Percentiles rank a stretch among this genome's conserved stretches.
Conservation (phyloP, 306 rosid genomes). For the Luffa aegyptiaca region DNA sequence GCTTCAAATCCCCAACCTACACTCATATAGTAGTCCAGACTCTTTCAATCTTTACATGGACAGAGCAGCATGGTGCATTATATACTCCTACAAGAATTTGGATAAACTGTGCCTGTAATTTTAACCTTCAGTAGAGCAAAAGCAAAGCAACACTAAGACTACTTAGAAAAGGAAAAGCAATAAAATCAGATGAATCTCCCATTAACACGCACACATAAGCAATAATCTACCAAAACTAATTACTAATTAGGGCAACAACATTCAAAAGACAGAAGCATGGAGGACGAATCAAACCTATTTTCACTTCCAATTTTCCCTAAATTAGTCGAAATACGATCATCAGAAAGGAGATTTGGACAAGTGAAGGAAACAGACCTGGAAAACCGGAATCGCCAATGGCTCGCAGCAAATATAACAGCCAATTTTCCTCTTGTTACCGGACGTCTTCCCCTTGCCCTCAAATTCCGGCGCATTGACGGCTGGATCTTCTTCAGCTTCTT, state of each 20-base stretch:
- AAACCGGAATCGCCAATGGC: slow-evolving; percentile 46
- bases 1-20: no score
- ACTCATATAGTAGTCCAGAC: background rate
- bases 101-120: no score
- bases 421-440: background rate
- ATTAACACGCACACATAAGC: no score
- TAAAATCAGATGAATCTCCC: no score
- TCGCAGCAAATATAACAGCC: slow-evolving; percentile 72
- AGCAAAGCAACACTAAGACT: no score
- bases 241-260: no score
- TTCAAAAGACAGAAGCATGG: background rate
- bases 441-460: background rate
- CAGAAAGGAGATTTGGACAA: background rate
- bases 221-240: no score
- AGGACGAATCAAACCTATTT: background rate
- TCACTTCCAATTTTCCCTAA: background rate
- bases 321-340: background rate
- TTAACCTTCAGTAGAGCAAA: no score
- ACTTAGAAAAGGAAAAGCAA: no score
- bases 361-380: slow-evolving; percentile 37
- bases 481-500: slow-evolving; percentile 27
- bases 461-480: background rate
- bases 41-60: background rate
- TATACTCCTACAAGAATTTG: background rate
- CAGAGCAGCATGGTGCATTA: background rate